Base-by-base conservation (phyloP, 2,329 filamentous ascomycete species). In the Ilyonectria destructans region DNA sequence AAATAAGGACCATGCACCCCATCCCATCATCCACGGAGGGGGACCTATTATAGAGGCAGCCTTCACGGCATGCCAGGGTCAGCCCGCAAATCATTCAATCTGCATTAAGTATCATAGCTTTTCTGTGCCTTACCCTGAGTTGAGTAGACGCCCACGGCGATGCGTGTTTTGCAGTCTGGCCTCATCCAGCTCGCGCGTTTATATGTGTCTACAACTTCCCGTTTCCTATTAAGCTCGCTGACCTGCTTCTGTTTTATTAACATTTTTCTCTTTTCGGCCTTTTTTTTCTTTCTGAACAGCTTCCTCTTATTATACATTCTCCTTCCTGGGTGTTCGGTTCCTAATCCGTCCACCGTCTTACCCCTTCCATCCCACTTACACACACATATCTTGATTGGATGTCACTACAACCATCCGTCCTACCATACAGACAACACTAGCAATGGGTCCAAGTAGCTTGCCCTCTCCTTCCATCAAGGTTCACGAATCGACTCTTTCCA, bases 401-500 rank as follows among this genome's bases (percentile, higher is more conserved):
- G 64, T 58, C 62, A 57, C 60, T 49, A 64, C 17, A 52, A 58
- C 56, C 55, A 23, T 65, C 65, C 58, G 66, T 55, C 54, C 64
- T 35, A 69, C 54, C 58, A 58, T 56, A 59, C 23, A 66, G 19
- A 48, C 45, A 68, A 57, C 51, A 57, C 49, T 54, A 81, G 21
- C 79, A 78, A 89, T 89, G 87, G 85, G 85, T 77, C 76, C 79
- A 65, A 72, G 79, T 68, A 82, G 79, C 72, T 80, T 88, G 73
- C 87, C 87, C 33, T 88, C 87, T 62, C 86, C 87, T 72, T 86
- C 87, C 15, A 82, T 83, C 59, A 87, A 87, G 79, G 85, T 85
- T 6, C 75, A 78, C 70, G 85, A 82, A 72, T 71, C 79, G 9
- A 75, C 75, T 2, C 65, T 76, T 21, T 77, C 77, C 31, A 82